A percentile compares a stretch with the other conserved stretches of the same genome.
Evolutionary conservation across 495 filamentous ascomycete species (phyloP).

Genomic region (Daldinia decipiens): DNA sequence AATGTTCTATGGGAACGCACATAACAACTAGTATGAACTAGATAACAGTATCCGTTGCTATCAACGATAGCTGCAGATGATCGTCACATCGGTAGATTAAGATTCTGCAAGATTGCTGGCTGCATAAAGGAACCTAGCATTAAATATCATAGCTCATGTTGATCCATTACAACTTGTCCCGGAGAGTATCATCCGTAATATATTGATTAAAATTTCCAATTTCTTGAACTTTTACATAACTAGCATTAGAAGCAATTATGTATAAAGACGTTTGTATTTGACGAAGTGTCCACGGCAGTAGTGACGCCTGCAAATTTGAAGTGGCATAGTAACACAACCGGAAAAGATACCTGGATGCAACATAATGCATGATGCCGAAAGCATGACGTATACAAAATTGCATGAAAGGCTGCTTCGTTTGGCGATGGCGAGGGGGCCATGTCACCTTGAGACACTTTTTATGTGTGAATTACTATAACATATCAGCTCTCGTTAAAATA

Average conservation of each 20-base stretch:
- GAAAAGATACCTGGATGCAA: background rate
- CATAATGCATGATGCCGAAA: background rate
- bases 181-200: background rate
- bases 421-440: background rate
- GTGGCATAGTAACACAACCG: background rate
- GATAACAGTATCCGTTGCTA: background rate
- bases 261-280: background rate
- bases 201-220: background rate
- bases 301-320: no score
- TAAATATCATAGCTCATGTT: background rate
- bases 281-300: background rate
- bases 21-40: background rate
- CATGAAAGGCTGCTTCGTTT: background rate
- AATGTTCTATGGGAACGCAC: background rate
- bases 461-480: background rate
- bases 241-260: background rate
- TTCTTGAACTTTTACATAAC: background rate
- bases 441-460: background rate
- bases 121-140: background rate
- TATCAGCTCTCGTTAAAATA: background rate
- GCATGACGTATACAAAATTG: background rate
- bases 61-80: background rate
- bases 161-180: background rate
- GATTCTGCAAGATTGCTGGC: slow-evolving; percentile 8
- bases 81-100: slow-evolving; percentile 9